A percentile compares a stretch with the other conserved stretches of the same genome.
These are phyloP conservation scores for Botryosphaeria agaves DNA, from an alignment of 2,329 filamentous ascomycete species.

Conservation along the genomic window DNA sequence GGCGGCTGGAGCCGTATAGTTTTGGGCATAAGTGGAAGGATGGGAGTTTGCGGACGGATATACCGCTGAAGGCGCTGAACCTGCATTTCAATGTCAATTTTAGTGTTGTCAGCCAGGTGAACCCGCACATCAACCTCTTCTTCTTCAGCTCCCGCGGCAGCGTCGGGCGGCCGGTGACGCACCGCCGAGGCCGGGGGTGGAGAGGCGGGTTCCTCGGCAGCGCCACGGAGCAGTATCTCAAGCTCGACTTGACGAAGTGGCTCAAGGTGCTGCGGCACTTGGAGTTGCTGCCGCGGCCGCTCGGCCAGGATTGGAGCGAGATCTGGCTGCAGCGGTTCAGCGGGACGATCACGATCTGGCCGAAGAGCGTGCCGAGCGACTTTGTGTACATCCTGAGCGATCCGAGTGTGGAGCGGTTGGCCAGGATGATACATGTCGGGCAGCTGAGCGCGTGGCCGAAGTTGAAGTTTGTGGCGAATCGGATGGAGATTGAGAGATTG, in stretches of 20 bases:
- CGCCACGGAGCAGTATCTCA: constrained; percentile 85
- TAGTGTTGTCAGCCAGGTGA: constrained; percentile 74
- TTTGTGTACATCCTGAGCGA: constrained; percentile 78
- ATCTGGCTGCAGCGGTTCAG: constrained; percentile 92
- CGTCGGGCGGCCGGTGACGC: constrained; percentile 84
- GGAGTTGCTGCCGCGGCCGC: constrained; percentile 72
- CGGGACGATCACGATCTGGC: constrained; percentile 94
- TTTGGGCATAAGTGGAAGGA: constrained; percentile 99
- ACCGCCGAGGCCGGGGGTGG: constrained; percentile 87
- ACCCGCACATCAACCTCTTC: constrained; percentile 96
- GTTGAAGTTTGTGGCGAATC: constrained; percentile 76
- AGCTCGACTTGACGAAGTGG: constrained; percentile 95
- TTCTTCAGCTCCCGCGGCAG: constrained; percentile 92
- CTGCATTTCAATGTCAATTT: constrained; percentile 98
- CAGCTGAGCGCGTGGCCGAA: constrained; percentile 83
- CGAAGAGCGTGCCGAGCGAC: constrained; percentile 60
- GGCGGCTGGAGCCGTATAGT: constrained; percentile 69
- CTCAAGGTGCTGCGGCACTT: constrained; percentile 85
- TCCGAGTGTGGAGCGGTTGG: constrained; percentile 56
- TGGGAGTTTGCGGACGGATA: constrained; percentile 82
- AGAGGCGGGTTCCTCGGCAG: constrained; percentile 87
- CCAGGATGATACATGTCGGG: constrained; percentile 78
- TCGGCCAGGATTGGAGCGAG: constrained; percentile 94
- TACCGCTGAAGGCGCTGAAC: constrained; percentile 85
- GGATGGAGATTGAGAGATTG: constrained; percentile 63